Evolutionary conservation across 768 basidiomycete species (phyloP).

Genomic region (Pholiota microspora): DNA sequence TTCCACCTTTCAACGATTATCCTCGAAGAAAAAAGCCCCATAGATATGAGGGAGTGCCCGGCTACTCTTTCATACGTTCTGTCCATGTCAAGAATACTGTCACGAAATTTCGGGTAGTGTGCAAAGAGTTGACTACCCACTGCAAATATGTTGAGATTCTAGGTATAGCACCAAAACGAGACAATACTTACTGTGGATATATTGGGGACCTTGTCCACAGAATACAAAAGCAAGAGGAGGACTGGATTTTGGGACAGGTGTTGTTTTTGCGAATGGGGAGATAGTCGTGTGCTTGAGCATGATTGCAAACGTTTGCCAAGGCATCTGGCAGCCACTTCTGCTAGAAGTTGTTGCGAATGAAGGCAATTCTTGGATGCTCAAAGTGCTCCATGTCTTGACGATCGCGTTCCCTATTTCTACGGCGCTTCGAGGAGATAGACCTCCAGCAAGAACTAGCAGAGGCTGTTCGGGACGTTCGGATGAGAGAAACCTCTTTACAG

Average conservation of each 20-base stretch:
- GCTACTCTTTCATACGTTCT: slow-evolving; percentile 26
- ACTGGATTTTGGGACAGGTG: slow-evolving; percentile 7
- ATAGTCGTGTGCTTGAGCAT: slow-evolving; percentile 20
- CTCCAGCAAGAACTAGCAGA: slow-evolving; percentile 31
- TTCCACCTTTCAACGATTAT: slow-evolving; percentile 11
- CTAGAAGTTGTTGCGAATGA: slow-evolving; percentile 20
- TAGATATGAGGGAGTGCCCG: slow-evolving; percentile 36
- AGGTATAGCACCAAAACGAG: background rate
- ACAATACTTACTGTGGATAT: slow-evolving; percentile 25
- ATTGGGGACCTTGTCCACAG: slow-evolving; percentile 25
- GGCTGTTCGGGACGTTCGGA: slow-evolving; percentile 19
- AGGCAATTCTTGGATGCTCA: slow-evolving; percentile 7
- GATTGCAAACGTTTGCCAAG: slow-evolving; percentile 31
- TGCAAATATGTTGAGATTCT: slow-evolving; percentile 8
- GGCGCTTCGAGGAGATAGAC: slow-evolving; percentile 28
- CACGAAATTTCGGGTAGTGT: slow-evolving; percentile 33
- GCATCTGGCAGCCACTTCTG: slow-evolving; percentile 30
- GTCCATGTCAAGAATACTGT: slow-evolving; percentile 37
- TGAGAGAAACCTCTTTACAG: slow-evolving; percentile 26
- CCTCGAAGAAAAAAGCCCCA: slow-evolving; percentile 24
- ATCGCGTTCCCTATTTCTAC: background rate
- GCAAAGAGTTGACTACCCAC: slow-evolving; percentile 29
- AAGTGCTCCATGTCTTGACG: slow-evolving; percentile 1
- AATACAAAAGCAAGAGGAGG: slow-evolving; percentile 28
- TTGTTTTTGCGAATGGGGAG: slow-evolving; percentile 23